Evolutionary conservation across 2,329 filamentous ascomycete species (phyloP).

Genomic region (Colletotrichum orbiculare): DNA sequence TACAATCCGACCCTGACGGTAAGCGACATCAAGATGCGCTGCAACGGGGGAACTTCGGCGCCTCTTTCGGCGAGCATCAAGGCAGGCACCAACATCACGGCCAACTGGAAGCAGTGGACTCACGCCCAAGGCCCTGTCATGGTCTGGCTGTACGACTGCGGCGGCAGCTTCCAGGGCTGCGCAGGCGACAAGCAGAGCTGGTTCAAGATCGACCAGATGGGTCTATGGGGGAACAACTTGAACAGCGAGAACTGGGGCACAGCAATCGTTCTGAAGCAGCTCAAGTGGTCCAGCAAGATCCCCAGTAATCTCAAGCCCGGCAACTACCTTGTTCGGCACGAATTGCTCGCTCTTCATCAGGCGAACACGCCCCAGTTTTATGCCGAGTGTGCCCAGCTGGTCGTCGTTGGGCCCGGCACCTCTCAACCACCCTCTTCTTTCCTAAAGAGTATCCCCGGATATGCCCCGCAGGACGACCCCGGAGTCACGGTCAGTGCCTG

Average conservation of each 20-base stretch:
- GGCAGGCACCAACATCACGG: slow-evolving; percentile 60
- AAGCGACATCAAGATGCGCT: slow-evolving; percentile 62
- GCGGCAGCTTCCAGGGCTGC: slow-evolving; percentile 59
- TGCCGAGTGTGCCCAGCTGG: slow-evolving; percentile 66
- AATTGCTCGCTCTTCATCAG: slow-evolving; percentile 67
- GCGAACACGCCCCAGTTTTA: slow-evolving; percentile 64
- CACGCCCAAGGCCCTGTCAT: slow-evolving; percentile 68
- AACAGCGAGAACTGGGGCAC: slow-evolving; percentile 61
- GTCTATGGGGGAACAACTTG: slow-evolving; percentile 56
- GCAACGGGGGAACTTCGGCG: slow-evolving; percentile 65
- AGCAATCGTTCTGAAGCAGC: slow-evolving; percentile 49
- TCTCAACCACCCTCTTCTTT: slow-evolving; percentile 52
- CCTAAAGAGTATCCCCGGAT: slow-evolving; percentile 57
- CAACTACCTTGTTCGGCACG: slow-evolving; percentile 67
- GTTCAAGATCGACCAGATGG: slow-evolving; percentile 70
- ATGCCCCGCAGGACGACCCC: slow-evolving; percentile 57
- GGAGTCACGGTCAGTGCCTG: slow-evolving; percentile 54
- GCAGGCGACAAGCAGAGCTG: slow-evolving; percentile 63
- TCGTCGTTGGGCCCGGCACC: slow-evolving; percentile 59
- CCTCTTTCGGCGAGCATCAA: slow-evolving; percentile 55
- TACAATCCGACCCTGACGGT: slow-evolving; percentile 65
- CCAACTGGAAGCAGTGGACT: slow-evolving; percentile 67
- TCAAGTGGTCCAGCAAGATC: slow-evolving; percentile 61
- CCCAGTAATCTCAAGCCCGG: slow-evolving; percentile 60
- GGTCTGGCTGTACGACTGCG: slow-evolving; percentile 64